A percentile compares a stretch with the other conserved stretches of the same genome.
These are phyloP conservation scores for Scheffersomyces titani DNA, from an alignment of 1,139 yeast species.

Conservation along the genomic window DNA sequence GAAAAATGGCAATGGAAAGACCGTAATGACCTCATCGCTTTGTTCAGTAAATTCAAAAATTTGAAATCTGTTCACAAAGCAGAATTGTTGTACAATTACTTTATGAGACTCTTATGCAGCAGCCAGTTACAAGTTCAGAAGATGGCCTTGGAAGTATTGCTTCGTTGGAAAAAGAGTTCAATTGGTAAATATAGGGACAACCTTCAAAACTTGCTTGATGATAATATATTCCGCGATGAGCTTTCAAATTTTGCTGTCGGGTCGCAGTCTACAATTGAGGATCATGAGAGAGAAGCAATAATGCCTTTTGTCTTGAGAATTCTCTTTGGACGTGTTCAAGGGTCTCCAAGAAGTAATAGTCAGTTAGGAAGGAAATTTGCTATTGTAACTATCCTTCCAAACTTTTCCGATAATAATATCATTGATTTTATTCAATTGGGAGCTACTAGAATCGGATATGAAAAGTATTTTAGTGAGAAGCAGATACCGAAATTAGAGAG, in stretches of 20 bases:
- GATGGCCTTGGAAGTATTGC: constrained; percentile 69
- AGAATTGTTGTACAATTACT: constrained; percentile 52
- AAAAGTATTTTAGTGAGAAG: constrained; percentile 30
- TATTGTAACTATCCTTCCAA: constrained; percentile 69
- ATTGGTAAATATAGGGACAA: constrained; percentile 72
- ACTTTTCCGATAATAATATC: constrained; percentile 56
- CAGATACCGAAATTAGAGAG: constrained; percentile 16
- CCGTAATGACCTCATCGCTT: constrained; percentile 56
- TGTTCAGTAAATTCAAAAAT: constrained; percentile 66
- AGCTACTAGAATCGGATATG: constrained; percentile 51
- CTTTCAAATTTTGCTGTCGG: constrained; percentile 57
- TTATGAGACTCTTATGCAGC: constrained; percentile 62
- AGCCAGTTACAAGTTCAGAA: constrained; percentile 66
- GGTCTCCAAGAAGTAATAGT: constrained; percentile 56
- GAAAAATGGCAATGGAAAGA: constrained; percentile 61
- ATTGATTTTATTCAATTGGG: constrained; percentile 64
- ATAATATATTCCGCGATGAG: constrained; percentile 83
- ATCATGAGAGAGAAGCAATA: constrained; percentile 55
- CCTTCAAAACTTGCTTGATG: constrained; percentile 75
- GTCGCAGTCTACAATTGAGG: constrained; percentile 58
- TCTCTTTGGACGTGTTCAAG: constrained; percentile 84
- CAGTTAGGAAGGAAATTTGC: constrained; percentile 77
- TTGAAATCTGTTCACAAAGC: constrained; percentile 56
- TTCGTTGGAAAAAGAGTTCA: constrained; percentile 61
- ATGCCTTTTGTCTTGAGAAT: constrained; percentile 79